phyloP scores from a whole-genome alignment of 2,329 filamentous ascomycete species.

The Lecanicillium sp. region DNA sequence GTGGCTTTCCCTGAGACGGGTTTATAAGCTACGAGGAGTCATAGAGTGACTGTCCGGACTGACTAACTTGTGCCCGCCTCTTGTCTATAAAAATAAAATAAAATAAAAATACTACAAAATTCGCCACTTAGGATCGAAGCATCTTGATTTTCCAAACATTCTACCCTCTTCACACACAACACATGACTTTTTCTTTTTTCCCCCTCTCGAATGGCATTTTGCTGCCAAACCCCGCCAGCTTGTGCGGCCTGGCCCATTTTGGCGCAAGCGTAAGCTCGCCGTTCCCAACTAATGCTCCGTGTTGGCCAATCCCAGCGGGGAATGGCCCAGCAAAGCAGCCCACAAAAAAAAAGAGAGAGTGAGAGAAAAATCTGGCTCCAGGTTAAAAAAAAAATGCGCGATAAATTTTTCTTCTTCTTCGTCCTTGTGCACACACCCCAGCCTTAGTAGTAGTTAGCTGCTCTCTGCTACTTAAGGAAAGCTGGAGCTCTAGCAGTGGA shows the following conservation, averaged over 20 bases:
- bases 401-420: constrained; percentile 6
- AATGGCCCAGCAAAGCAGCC: not conserved
- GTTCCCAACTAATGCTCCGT: constrained; percentile 3
- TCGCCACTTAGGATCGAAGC: too few relatives aligned
- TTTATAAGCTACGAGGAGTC: constrained; percentile 7
- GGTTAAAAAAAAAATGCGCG: constrained; percentile 11
- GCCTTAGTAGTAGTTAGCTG: not conserved
- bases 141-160: constrained; percentile 15
- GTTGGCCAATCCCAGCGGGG: constrained; percentile 8
- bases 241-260: constrained; percentile 9
- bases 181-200: constrained; percentile 1
- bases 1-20: constrained; percentile 8
- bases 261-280: constrained; percentile 10
- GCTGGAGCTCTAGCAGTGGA: too few relatives aligned
- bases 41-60: constrained; percentile 9
- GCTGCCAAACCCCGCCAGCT: constrained; percentile 8
- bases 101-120: too few relatives aligned
- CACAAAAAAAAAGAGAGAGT: constrained; percentile 5
- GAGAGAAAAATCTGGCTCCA: too few relatives aligned
- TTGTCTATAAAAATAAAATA: too few relatives aligned
- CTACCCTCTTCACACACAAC: not conserved
- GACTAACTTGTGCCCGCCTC: constrained; percentile 7
- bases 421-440: too few relatives aligned
- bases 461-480: too few relatives aligned
- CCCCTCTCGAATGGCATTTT: constrained; percentile 4